Conservation (phyloP, 2,329 filamentous ascomycete genomes). For the Aspergillus aculeatus region DNA sequence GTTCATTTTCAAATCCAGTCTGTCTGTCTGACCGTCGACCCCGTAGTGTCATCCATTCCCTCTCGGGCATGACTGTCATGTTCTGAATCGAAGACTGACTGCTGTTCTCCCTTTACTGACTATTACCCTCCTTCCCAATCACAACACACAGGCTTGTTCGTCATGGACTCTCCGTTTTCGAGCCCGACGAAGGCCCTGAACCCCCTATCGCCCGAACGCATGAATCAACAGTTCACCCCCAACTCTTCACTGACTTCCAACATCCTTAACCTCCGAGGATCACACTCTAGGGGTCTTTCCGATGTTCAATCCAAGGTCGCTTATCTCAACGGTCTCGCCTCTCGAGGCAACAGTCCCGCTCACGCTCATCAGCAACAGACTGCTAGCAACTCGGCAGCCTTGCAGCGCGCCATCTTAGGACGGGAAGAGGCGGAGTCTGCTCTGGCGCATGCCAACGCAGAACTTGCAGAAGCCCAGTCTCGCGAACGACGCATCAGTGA, state of each 20-base stretch:
- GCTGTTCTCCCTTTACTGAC: neutral
- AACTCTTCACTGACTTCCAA: constrained; percentile 41
- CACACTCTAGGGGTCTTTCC: constrained; percentile 36
- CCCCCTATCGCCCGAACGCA: constrained; percentile 49
- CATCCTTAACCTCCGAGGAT: constrained; percentile 36
- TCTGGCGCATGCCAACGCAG: constrained; percentile 32
- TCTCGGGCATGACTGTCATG: constrained; percentile 4
- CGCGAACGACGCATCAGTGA: constrained; percentile 47
- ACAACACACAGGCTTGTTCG: constrained; percentile 12
- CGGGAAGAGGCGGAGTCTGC: constrained; percentile 48
- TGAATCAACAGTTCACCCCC: constrained; percentile 48
- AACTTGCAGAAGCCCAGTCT: constrained; percentile 44
- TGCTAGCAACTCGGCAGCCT: constrained; percentile 44
- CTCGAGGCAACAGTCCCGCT: constrained; percentile 33
- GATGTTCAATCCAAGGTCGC: constrained; percentile 52
- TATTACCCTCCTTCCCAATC: neutral
- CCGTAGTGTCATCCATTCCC: too few species aligned
- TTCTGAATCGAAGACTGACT: neutral
- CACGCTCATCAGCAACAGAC: constrained; percentile 23
- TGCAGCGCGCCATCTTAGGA: constrained; percentile 45
- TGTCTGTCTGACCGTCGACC: neutral
- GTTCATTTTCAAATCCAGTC: neutral
- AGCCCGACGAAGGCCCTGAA: constrained; percentile 37
- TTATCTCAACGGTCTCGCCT: constrained; percentile 46
- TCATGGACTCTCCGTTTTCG: constrained; percentile 39